These are phyloP conservation scores for Phyllosticta paracitricarpa DNA, from an alignment of 2,329 filamentous ascomycete species.

Conservation along the genomic window DNA sequence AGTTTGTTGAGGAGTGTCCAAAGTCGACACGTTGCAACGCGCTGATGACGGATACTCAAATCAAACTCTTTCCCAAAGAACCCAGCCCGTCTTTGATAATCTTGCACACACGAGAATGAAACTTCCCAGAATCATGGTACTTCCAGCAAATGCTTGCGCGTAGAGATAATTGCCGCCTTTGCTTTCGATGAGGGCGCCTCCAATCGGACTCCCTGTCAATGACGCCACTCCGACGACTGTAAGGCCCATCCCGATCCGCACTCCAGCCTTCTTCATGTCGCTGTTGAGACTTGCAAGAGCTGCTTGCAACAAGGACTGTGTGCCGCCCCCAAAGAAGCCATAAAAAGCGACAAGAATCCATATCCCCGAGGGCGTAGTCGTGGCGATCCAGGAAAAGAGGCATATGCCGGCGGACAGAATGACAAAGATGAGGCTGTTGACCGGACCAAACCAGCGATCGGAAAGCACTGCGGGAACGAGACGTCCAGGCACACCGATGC, in stretches of 20 bases:
- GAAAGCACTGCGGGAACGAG: conserved; percentile 39
- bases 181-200: conserved; percentile 25
- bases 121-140: conserved; percentile 31
- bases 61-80: not conserved
- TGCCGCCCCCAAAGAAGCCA: conserved; percentile 38
- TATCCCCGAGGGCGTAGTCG: conserved; percentile 26
- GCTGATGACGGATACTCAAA: not conserved
- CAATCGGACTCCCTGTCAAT: conserved; percentile 21
- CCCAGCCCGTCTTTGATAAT: not conserved
- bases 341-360: conserved; percentile 37
- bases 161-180: conserved; percentile 30
- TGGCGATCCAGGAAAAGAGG: conserved; percentile 36
- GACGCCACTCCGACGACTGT: conserved; percentile 18
- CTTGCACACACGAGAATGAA: conserved; percentile 2
- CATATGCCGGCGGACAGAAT: conserved; percentile 31
- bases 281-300: conserved; percentile 34
- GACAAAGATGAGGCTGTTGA: conserved; percentile 32
- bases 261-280: conserved; percentile 33
- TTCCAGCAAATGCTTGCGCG: conserved; percentile 34
- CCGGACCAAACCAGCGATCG: conserved; percentile 29
- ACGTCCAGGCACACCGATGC: conserved; percentile 31
- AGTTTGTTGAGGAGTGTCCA: too few relatives aligned
- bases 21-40: too few relatives aligned
- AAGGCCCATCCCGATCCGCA: conserved; percentile 36
- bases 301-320: conserved; percentile 35